Percentiles rank a stretch among this genome's conserved stretches.
Conservation (phyloP, 2,329 filamentous ascomycete genomes). For the Orbilia blumenaviensis region DNA sequence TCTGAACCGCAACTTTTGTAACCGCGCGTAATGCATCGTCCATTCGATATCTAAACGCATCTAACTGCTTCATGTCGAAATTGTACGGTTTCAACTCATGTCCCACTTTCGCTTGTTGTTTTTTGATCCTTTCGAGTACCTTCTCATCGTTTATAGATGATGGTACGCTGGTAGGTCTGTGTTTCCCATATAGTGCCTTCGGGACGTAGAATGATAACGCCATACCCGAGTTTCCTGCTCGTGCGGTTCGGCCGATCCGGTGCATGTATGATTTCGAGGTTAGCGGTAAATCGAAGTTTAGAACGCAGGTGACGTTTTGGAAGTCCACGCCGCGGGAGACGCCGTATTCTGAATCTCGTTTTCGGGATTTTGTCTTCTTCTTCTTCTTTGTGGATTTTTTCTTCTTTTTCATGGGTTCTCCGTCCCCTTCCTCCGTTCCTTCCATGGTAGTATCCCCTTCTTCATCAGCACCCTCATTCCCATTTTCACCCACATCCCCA, state of each 20-base stretch:
- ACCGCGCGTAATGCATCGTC: constrained; percentile 90
- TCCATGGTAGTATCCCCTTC: constrained; percentile 60
- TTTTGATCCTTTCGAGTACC: constrained; percentile 79
- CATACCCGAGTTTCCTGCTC: constrained; percentile 91
- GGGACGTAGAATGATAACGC: constrained; percentile 95
- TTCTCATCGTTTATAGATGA: constrained; percentile 84
- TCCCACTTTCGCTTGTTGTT: constrained; percentile 79
- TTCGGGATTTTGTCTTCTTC: constrained; percentile 68
- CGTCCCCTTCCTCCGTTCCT: constrained; percentile 59
- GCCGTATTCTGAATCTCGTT: constrained; percentile 83
- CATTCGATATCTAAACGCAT: constrained; percentile 94
- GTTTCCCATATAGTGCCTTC: constrained; percentile 81
- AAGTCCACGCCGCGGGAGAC: constrained; percentile 98
- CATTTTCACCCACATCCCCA: constrained; percentile 35
- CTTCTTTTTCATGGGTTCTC: constrained; percentile 61
- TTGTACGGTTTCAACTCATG: constrained; percentile 87
- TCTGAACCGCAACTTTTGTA: constrained; percentile 86
- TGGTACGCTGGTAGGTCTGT: constrained; percentile 82
- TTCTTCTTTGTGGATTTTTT: constrained; percentile 72
- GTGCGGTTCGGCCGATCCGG: constrained; percentile 89
- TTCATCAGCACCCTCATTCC: neutral
- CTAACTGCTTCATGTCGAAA: constrained; percentile 93
- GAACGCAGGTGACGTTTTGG: constrained; percentile 88
- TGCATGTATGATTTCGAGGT: constrained; percentile 95
- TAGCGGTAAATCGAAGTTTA: constrained; percentile 95